Conservation (phyloP, 1,284 basidiomycete genomes). For the Pholiota adiposa region DNA sequence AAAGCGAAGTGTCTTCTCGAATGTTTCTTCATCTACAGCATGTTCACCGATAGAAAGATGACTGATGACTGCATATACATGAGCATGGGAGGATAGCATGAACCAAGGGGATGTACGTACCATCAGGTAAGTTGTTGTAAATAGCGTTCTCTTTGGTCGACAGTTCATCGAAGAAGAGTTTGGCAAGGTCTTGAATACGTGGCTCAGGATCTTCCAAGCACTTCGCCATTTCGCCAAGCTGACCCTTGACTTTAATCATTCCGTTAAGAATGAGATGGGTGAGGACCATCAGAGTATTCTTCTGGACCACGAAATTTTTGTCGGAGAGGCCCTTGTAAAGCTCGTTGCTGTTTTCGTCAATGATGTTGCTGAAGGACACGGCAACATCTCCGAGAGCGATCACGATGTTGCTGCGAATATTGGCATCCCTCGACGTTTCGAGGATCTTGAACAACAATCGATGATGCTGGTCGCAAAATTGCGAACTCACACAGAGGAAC, state of each 20-base stretch:
- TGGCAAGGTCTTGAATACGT: slow-evolving; percentile 91
- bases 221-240: slow-evolving; percentile 99
- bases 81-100: slow-evolving; percentile 11
- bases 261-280: slow-evolving; percentile 98
- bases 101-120: slow-evolving; percentile 39
- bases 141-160: slow-evolving; percentile 99
- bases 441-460: slow-evolving; percentile 92
- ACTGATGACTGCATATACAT: slow-evolving; percentile 72
- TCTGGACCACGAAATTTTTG: slow-evolving; percentile 89
- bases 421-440: slow-evolving; percentile 87
- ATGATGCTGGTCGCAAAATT: slow-evolving; percentile 93
- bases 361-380: slow-evolving; percentile 93
- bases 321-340: slow-evolving; percentile 95
- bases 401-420: slow-evolving; percentile 93
- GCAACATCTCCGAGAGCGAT: slow-evolving; percentile 98
- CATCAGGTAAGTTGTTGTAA: slow-evolving; percentile 97
- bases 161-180: slow-evolving; percentile 95
- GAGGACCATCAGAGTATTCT: slow-evolving; percentile 98
- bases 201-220: slow-evolving; percentile 94
- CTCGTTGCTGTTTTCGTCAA: slow-evolving; percentile 96
- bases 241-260: slow-evolving; percentile 99
- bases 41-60: slow-evolving; percentile 94
- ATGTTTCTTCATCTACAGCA: slow-evolving; percentile 90
- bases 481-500: slow-evolving; percentile 93
- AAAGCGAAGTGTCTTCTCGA: slow-evolving; percentile 92